Base-by-base conservation (phyloP, 108 stramenopile genomes). In the Ochromonas danica region DNA sequence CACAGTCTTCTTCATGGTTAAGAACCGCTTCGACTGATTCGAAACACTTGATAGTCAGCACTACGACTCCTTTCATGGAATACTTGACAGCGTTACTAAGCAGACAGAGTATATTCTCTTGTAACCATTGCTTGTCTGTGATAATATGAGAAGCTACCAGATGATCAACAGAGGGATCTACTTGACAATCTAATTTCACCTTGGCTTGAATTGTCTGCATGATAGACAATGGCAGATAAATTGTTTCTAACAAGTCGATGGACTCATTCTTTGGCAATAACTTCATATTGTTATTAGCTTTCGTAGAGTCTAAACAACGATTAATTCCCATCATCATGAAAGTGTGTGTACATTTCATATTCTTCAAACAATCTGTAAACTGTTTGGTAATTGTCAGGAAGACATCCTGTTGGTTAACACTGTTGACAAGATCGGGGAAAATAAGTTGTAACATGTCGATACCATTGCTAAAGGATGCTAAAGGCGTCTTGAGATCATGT, bases 61-160 rank as follows among this genome's bases (percentile, higher is more conserved):
- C 45, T 10, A 75, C 72, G 3, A 28, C 10, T 60, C 72, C 72
- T 27, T 42, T 41, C 31, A 33, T 27, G 28, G 72, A 41, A 36
- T 57, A 51, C 45, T 51, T 51, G 45, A 51, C 45, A 51, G 45
- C 45, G 22, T 51, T 51, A 14, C 14, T 14, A 51, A 51, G 45
- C 63, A 67, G 25, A 67, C 63, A 67, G 6, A 67, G 35, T 6
- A 67, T 36, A 67, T 67, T 67, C 63, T 67, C 63, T 67, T 67
- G 63, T 10, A 67, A 36, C 63, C 63, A 67, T 67, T 67, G 63
- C 63, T 67, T 67, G 31, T 67, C 63, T 31, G 63, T 67, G 63
- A 67, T 67, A 28, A 67, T 36, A 67, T 67, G 31, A 67, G 63
- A 67, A 67, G 14, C 6, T 14, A 67, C 25, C 45, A 14, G 45